Percentiles rank a stretch among this genome's conserved stretches.
phyloP scores from a whole-genome alignment of 2,329 filamentous ascomycete species.

The Epichloe gansuensis region DNA sequence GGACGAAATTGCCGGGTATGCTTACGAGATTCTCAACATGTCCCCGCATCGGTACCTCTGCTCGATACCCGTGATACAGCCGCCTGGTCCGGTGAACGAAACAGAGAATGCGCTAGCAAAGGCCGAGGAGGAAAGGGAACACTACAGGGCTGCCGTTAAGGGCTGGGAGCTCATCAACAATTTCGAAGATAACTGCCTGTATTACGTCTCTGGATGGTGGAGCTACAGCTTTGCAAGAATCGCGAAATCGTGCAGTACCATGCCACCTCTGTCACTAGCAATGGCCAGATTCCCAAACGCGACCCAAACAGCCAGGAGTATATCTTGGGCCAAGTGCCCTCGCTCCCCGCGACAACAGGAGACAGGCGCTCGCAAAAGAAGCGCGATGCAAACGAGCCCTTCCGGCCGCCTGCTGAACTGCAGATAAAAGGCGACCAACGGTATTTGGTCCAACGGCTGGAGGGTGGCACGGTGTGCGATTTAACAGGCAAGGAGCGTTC shows the following conservation, averaged over 20 bases:
- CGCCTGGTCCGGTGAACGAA: constrained; percentile 44
- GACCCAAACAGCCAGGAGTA: constrained; percentile 68
- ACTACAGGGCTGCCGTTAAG: constrained; percentile 61
- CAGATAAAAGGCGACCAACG: constrained; percentile 74
- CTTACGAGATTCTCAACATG: constrained; percentile 65
- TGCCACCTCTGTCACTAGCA: constrained; percentile 55
- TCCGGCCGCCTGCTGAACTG: constrained; percentile 45
- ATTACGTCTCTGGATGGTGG: constrained; percentile 82
- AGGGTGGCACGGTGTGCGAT: constrained; percentile 73
- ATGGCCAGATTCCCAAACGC: constrained; percentile 61
- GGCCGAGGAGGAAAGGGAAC: constrained; percentile 68
- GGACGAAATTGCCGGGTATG: constrained; percentile 16
- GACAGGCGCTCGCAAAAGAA: constrained; percentile 7
- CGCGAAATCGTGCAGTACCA: constrained; percentile 84
- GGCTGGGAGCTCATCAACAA: constrained; percentile 71
- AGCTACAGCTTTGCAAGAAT: constrained; percentile 87
- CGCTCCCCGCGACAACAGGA: constrained; percentile 18
- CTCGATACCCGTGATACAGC: constrained; percentile 60
- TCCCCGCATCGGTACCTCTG: constrained; percentile 68
- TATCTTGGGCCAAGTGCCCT: constrained; percentile 50
- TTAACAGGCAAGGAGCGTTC: constrained; percentile 69
- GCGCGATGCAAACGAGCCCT: constrained; percentile 12
- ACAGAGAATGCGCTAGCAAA: constrained; percentile 55
- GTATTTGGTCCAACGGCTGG: constrained; percentile 74
- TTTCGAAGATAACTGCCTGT: constrained; percentile 75